Evolutionary conservation across 2,329 filamentous ascomycete species (phyloP).

Genomic region (Exophiala viscosa): DNA sequence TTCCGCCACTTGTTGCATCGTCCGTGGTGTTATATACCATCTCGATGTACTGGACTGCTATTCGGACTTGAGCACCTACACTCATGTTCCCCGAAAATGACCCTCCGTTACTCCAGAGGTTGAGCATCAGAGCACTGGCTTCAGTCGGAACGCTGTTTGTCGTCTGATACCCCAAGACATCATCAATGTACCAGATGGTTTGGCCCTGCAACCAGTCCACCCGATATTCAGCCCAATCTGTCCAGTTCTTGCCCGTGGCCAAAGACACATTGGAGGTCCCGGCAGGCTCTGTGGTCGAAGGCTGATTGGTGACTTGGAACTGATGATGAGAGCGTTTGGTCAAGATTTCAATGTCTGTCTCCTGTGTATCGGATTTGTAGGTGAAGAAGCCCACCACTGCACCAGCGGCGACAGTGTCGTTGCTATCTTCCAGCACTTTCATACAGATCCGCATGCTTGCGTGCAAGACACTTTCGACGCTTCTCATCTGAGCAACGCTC

Average conservation of each 20-base stretch:
- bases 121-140: slow-evolving; percentile 38
- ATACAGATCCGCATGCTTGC: slow-evolving; percentile 48
- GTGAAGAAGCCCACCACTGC: slow-evolving; percentile 53
- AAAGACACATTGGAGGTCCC: slow-evolving; percentile 33
- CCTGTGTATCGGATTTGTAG: slow-evolving; percentile 45
- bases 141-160: slow-evolving; percentile 36
- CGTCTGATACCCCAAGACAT: slow-evolving; percentile 31
- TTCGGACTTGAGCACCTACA: slow-evolving; percentile 35
- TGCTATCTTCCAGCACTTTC: slow-evolving; percentile 36
- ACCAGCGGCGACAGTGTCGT: slow-evolving; percentile 37
- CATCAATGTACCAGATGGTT: slow-evolving; percentile 39
- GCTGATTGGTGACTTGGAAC: slow-evolving; percentile 45
- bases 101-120: slow-evolving; percentile 44
- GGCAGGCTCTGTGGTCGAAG: slow-evolving; percentile 39
- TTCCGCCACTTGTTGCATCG: background rate
- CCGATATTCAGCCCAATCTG: slow-evolving; percentile 39
- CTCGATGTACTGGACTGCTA: slow-evolving; percentile 43
- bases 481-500: slow-evolving; percentile 47
- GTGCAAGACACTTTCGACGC: slow-evolving; percentile 43
- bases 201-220: slow-evolving; percentile 38
- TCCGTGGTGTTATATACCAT: slow-evolving; percentile 36
- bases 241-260: slow-evolving; percentile 35
- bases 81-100: slow-evolving; percentile 41
- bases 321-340: slow-evolving; percentile 43
- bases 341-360: slow-evolving; percentile 54